Conservation (phyloP, 495 filamentous ascomycete genomes). For the Lentithecium fluviatile region DNA sequence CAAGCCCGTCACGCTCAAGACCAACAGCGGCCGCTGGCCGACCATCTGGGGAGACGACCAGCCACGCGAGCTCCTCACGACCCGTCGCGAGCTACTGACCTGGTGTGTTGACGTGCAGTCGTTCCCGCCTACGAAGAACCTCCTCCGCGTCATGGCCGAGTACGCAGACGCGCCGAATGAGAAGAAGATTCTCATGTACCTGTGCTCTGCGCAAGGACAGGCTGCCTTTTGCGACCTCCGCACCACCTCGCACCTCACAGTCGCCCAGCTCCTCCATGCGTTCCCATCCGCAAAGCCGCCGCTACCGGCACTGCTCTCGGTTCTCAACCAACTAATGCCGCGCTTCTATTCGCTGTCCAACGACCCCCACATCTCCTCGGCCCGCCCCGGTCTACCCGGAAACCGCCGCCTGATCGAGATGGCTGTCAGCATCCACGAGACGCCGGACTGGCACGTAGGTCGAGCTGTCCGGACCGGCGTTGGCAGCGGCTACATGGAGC, state of each 20-base stretch:
- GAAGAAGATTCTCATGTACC: slow-evolving; percentile 80
- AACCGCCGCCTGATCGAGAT: slow-evolving; percentile 86
- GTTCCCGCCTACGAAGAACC: slow-evolving; percentile 81
- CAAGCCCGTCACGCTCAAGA: slow-evolving; percentile 74
- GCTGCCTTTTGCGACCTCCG: slow-evolving; percentile 92
- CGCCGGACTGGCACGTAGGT: slow-evolving; percentile 66
- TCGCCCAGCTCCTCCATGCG: slow-evolving; percentile 81
- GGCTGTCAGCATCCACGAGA: slow-evolving; percentile 90
- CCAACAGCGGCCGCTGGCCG: slow-evolving; percentile 82
- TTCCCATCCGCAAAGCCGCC: slow-evolving; percentile 91
- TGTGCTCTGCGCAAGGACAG: slow-evolving; percentile 88
- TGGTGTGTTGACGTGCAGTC: slow-evolving; percentile 96
- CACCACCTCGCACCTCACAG: slow-evolving; percentile 78
- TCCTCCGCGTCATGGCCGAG: slow-evolving; percentile 85
- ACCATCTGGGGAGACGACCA: slow-evolving; percentile 97
- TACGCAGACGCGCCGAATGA: slow-evolving; percentile 76
- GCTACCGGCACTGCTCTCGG: slow-evolving; percentile 73
- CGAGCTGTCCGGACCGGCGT: slow-evolving; percentile 42
- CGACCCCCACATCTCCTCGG: slow-evolving; percentile 82
- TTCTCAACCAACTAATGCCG: slow-evolving; percentile 85
- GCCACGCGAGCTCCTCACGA: slow-evolving; percentile 78
- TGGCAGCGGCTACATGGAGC: slow-evolving; percentile 74
- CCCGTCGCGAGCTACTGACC: slow-evolving; percentile 82
- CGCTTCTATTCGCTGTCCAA: slow-evolving; percentile 97
- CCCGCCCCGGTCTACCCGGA: slow-evolving; percentile 60